These are phyloP conservation scores for Fusarium mexicanum DNA, from an alignment of 2,329 filamentous ascomycete genomes.

Conservation along the genomic window DNA sequence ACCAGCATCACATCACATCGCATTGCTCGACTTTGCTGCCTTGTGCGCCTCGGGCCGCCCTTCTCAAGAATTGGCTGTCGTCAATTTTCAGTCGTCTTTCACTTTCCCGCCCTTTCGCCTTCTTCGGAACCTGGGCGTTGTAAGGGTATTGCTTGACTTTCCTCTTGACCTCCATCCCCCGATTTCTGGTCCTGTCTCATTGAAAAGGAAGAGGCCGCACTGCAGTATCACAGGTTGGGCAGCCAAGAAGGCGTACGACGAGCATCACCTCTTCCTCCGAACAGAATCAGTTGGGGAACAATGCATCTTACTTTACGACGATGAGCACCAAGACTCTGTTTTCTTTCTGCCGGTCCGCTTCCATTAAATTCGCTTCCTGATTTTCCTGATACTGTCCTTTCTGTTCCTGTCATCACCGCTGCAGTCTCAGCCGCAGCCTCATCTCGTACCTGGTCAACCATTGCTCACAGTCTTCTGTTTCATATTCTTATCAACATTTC, in stretches of 20 bases:
- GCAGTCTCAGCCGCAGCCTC: constrained; percentile 35
- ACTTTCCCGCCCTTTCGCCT: constrained; percentile 17
- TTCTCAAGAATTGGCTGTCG: constrained; percentile 13
- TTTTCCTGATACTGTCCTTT: constrained; percentile 49
- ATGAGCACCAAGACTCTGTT: constrained; percentile 64
- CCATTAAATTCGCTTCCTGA: constrained; percentile 66
- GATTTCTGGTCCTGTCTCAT: constrained; percentile 28
- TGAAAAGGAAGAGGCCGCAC: constrained; percentile 21
- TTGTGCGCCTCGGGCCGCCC: constrained; percentile 32
- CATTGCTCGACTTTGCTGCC: constrained; percentile 32
- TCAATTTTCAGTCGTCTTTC: constrained; percentile 8
- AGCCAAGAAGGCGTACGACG: constrained; percentile 29
- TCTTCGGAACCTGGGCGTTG: constrained; percentile 26
- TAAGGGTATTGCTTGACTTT: constrained; percentile 18
- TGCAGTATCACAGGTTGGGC: constrained; percentile 14
- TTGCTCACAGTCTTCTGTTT: constrained; percentile 29
- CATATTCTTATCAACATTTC: constrained; percentile 24
- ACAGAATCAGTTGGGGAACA: constrained; percentile 41
- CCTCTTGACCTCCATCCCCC: constrained; percentile 18
- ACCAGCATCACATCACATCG: constrained; percentile 33
- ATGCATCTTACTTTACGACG: constrained; percentile 57
- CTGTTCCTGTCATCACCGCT: constrained; percentile 43
- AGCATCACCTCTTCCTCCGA: constrained; percentile 25
- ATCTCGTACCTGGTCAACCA: constrained; percentile 26
- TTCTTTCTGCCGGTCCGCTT: constrained; percentile 60